Conservation (phyloP, 768 basidiomycete genomes). For the Cystobasidiopsis lactophilus region DNA sequence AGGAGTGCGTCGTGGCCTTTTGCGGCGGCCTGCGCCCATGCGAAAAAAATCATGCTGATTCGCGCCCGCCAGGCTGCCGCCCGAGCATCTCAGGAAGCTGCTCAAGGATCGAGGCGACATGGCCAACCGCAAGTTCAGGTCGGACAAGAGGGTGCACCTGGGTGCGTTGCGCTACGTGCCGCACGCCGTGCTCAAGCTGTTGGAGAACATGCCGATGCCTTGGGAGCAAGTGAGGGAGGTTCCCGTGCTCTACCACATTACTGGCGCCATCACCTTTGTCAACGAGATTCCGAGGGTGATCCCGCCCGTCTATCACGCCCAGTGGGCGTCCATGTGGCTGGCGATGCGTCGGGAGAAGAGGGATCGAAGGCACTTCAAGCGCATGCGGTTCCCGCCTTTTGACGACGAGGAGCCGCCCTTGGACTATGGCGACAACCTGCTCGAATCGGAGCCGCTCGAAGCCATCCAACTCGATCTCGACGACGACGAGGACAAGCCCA, state of each 20-base stretch:
- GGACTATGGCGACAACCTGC: slow-evolving; percentile 95
- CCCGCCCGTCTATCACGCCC: slow-evolving; percentile 93
- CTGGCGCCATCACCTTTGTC: slow-evolving; percentile 97
- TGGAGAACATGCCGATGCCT: slow-evolving; percentile 59
- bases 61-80: slow-evolving; percentile 31
- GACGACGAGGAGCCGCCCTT: slow-evolving; percentile 98
- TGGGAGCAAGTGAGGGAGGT: slow-evolving; percentile 83
- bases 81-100: slow-evolving; percentile 96
- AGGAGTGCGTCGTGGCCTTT: slow-evolving; percentile 33
- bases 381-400: slow-evolving; percentile 98
- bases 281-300: slow-evolving; percentile 93
- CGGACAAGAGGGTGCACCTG: slow-evolving; percentile 96
- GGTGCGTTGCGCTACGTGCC: slow-evolving; percentile 73
- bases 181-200: slow-evolving; percentile 94
- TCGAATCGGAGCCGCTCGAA: slow-evolving; percentile 93
- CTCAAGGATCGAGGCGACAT: slow-evolving; percentile 99
- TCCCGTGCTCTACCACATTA: slow-evolving; percentile 93
- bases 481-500: slow-evolving; percentile 67
- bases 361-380: slow-evolving; percentile 95
- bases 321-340: slow-evolving; percentile 99
- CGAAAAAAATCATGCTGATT: too few relatives aligned
- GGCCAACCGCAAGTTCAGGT: slow-evolving; percentile 97
- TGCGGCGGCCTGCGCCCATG: slow-evolving; percentile 15
- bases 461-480: slow-evolving; percentile 94
- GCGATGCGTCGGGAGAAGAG: slow-evolving; percentile 98